Evolutionary conservation across 495 filamentous ascomycete species (phyloP), one percentile per base, ranked within the genome.

Genomic region (Talaromyces adpressus): DNA sequence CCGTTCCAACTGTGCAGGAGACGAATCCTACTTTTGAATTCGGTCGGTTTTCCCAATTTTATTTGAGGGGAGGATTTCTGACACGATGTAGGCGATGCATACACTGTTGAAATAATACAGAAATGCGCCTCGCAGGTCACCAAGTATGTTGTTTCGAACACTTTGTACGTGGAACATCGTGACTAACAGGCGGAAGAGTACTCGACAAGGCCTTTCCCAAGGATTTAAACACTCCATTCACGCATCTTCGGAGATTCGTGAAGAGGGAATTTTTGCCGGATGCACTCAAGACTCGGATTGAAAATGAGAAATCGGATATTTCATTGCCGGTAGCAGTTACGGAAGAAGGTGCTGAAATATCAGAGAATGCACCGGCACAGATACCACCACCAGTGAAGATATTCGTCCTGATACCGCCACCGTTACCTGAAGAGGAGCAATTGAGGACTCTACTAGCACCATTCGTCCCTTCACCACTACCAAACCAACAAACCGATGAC

Each of bases 181-280:
- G 27, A 56, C 23, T 62, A 53, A 51, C 51, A n/a, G 16, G 20
- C 14, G 20, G 16, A 45, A 82, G 79, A 68, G 72, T 67, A 32
- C 70, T 83, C 32, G 79, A 83, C 61, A 53, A 69, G 14, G 66
- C 73, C 57, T 77, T 86, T 53, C 84, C 83, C 34, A 81, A 82
- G 68, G 76, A 85, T 67, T 73, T 79, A n/a, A 77, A 79, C 67
- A 80, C 83, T 60, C 83, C 87, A 64, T 77, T 92, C 34, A 82
- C 84, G 69, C 94, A 98, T 72, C 83, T 98, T 20, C 87, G 91
- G 52, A 85, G 92, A 58, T 90, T 94, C 63, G 87, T 86, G 52
- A 93, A 91, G 71, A 83, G 79, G 29, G 80, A 81, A 41, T 86
- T 85, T 66, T 78, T 97, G 5, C 90, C 92, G 1, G 51, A 69